These are phyloP conservation scores for Teratosphaeriaceae sp. DNA, from an alignment of 2,329 filamentous ascomycete genomes.

Conservation along the genomic window DNA sequence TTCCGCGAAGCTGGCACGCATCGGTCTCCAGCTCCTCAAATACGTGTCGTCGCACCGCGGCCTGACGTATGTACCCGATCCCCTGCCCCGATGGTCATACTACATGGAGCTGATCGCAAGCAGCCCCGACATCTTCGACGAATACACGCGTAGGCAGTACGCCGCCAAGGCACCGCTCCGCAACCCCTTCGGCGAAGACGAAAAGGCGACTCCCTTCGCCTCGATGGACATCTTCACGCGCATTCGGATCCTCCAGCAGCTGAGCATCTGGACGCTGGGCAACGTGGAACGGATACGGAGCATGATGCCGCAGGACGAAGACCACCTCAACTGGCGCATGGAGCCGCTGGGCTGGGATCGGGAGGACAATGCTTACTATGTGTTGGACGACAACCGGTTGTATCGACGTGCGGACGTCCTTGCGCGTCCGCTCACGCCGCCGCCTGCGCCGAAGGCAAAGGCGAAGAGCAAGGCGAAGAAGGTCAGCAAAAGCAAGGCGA, in stretches of 20 bases:
- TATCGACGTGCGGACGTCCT: constrained; percentile 80
- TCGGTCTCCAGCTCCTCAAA: constrained; percentile 83
- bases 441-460: constrained; percentile 49
- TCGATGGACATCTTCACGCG: constrained; percentile 80
- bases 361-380: constrained; percentile 78
- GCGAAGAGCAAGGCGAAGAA: constrained; percentile 49
- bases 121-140: constrained; percentile 83
- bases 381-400: constrained; percentile 88
- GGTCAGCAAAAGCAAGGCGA: constrained; percentile 48
- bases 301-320: constrained; percentile 75
- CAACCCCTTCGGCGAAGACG: constrained; percentile 81
- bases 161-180: constrained; percentile 67
- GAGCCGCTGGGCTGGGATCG: constrained; percentile 85
- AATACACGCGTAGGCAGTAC: constrained; percentile 87
- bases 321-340: constrained; percentile 46
- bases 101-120: constrained; percentile 9
- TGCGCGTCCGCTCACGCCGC: constrained; percentile 52
- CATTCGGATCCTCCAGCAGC: constrained; percentile 75
- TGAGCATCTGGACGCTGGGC: constrained; percentile 83
- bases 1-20: constrained; percentile 68
- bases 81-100: not conserved
- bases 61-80: constrained; percentile 61
- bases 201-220: constrained; percentile 65
- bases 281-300: constrained; percentile 83
- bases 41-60: constrained; percentile 90